Evolutionary conservation across 228 moss, liverwort and hornwort genomes (phyloP).

Genomic region (Sphagnum fallax): DNA sequence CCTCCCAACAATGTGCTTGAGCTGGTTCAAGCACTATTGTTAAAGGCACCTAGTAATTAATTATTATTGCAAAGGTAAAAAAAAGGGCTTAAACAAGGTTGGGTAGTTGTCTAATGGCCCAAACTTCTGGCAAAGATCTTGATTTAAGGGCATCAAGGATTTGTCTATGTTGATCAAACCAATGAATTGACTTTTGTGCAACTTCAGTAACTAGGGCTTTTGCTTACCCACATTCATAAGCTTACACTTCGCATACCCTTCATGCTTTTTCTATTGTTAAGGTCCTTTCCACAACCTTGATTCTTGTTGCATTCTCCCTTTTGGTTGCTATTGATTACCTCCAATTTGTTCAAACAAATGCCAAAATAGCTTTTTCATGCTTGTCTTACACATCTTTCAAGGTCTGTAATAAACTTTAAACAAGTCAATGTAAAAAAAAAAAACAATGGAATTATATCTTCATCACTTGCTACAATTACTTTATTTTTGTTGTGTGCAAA

Average conservation of each 20-base stretch:
- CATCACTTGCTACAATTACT: background rate
- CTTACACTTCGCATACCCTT: slow-evolving; percentile 50
- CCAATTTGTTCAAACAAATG: slow-evolving; percentile 59
- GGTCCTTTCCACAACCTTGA: slow-evolving; percentile 65
- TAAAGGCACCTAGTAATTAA: slow-evolving; percentile 78
- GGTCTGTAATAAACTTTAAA: slow-evolving; percentile 21
- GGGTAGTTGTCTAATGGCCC: slow-evolving; percentile 45
- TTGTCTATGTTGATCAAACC: slow-evolving; percentile 79
- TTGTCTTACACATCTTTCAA: slow-evolving; percentile 68
- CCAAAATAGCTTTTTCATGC: slow-evolving; percentile 52
- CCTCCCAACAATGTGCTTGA: slow-evolving; percentile 77
- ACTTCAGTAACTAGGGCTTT: slow-evolving; percentile 68
- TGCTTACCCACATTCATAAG: slow-evolving; percentile 70
- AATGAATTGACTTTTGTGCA: slow-evolving; percentile 70
- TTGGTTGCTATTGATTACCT: slow-evolving; percentile 57
- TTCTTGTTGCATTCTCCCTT: slow-evolving; percentile 66
- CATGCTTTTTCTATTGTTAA: slow-evolving; percentile 62
- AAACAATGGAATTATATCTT: background rate
- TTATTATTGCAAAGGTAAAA: slow-evolving; percentile 70
- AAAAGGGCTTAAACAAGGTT: slow-evolving; percentile 55
- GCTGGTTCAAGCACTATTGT: slow-evolving; percentile 82
- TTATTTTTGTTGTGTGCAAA: too few relatives aligned
- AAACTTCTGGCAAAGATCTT: slow-evolving; percentile 64
- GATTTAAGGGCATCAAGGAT: slow-evolving; percentile 70
- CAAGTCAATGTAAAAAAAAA: background rate